These are phyloP conservation scores for Geranomyces variabilis DNA, from an alignment of 192 early-diverging fungal species.

Conservation along the genomic window DNA sequence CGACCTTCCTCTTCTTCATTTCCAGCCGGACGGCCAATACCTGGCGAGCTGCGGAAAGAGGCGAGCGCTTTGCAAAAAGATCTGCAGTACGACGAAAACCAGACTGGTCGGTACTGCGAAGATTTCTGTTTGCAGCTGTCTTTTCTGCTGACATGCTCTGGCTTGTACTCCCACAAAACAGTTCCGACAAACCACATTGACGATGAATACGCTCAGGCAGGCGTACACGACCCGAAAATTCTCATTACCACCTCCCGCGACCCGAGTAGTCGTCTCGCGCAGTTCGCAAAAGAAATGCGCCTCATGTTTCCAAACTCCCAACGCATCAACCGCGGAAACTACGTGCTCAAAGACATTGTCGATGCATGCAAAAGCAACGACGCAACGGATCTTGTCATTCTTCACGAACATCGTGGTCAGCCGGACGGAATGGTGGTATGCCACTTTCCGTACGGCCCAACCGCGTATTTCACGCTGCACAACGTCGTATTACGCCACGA, in stretches of 20 bases:
- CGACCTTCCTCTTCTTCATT: background rate
- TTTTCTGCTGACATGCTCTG: too few relatives aligned
- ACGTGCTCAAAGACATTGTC: conserved; percentile 94
- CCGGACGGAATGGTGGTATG: conserved; percentile 94
- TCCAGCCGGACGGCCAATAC: conserved; percentile 81
- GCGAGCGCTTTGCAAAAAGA: conserved; percentile 74
- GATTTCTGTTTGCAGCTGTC: too few relatives aligned
- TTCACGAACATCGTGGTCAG: conserved; percentile 94
- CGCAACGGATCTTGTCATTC: conserved; percentile 92
- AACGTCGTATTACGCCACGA: conserved; percentile 98
- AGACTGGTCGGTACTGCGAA: too few relatives aligned
- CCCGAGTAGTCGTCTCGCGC: conserved; percentile 86
- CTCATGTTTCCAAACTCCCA: conserved; percentile 95
- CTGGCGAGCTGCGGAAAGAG: conserved; percentile 83
- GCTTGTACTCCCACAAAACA: too few relatives aligned
- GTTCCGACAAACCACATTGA: conserved; percentile 81
- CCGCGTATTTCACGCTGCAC: conserved; percentile 95
- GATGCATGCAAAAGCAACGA: conserved; percentile 94
- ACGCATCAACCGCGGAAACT: conserved; percentile 95
- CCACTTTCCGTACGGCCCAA: conserved; percentile 98
- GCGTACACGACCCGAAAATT: conserved; percentile 92
- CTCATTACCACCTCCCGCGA: conserved; percentile 96
- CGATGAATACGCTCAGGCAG: conserved; percentile 96
- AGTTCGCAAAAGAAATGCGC: conserved; percentile 98
- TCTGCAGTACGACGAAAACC: conserved; percentile 87